These are phyloP conservation scores for Suhomyces kunorum DNA, from an alignment of 1,139 yeast species.

Conservation along the genomic window DNA sequence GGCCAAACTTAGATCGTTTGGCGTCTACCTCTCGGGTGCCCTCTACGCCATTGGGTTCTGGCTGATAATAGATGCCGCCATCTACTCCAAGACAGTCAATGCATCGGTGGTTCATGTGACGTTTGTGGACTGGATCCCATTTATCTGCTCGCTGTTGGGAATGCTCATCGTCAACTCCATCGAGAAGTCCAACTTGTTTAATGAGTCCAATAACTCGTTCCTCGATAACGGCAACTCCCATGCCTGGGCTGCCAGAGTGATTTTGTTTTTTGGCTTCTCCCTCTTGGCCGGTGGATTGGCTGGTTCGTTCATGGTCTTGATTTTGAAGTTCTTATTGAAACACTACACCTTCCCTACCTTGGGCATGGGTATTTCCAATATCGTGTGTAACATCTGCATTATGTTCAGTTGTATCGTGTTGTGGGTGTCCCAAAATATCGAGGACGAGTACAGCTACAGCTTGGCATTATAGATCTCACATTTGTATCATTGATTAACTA, in stretches of 20 bases:
- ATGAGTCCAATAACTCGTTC: slow-evolving; percentile 51
- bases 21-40: slow-evolving; percentile 76
- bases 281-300: slow-evolving; percentile 92
- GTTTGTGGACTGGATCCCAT: slow-evolving; percentile 94
- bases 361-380: slow-evolving; percentile 93
- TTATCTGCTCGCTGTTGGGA: slow-evolving; percentile 83
- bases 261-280: slow-evolving; percentile 88
- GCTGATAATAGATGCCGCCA: slow-evolving; percentile 84
- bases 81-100: slow-evolving; percentile 81
- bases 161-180: slow-evolving; percentile 90
- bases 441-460: slow-evolving; percentile 92
- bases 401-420: slow-evolving; percentile 85
- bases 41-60: slow-evolving; percentile 87
- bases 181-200: slow-evolving; percentile 76
- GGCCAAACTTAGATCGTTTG: slow-evolving; percentile 67
- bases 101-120: slow-evolving; percentile 86
- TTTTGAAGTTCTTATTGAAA: slow-evolving; percentile 78
- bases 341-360: slow-evolving; percentile 82
- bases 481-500: slow-evolving; percentile 9
- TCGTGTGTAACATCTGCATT: slow-evolving; percentile 73
- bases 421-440: slow-evolving; percentile 94
- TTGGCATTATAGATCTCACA: slow-evolving; percentile 57
- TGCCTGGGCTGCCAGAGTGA: slow-evolving; percentile 92
- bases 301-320: slow-evolving; percentile 85
- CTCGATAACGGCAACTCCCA: slow-evolving; percentile 55